Base-by-base conservation (phyloP, 805 yeast genomes). In the Komagataella ulmi region DNA sequence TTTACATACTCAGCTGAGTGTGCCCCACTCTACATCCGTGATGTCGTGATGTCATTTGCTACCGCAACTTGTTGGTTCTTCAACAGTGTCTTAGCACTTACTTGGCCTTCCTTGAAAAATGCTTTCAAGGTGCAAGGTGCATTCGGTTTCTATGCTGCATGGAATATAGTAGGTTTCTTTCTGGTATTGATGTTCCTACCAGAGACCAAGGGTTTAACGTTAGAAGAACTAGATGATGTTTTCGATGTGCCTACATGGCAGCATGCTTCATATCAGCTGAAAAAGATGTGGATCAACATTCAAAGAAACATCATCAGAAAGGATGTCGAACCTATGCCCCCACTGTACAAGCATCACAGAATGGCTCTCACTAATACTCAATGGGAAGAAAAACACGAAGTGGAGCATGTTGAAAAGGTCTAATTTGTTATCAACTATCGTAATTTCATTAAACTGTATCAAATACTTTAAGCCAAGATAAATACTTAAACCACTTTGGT, bases 1-100 rank as follows among this genome's bases (percentile, higher is more conserved):
- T 88, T 88, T 69, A 84, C 93, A 2, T 85, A 88, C 62, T 82
- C 89, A 21, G 95, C 95, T 7, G 96, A 88, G 65, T 85, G 84
- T 59, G 78, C 84, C 70, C 88, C 91, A 54, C 71, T 86, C 60
- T 83, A 84, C 60, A 78, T 85, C 55, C 79, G 95, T 67, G 89
- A 87, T 57, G 68, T 85, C 51, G 90, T 91, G 51, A 83, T 88
- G 81, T 81, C 89, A 2, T 71, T 81, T 56, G 91, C 90, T 24
- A 81, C 90, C 30, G 83, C 86, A 18, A 79, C 83, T 17, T 72
- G 84, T 63, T 82, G 87, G 87, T 81, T 82, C 66, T 82, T 82
- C 73, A 82, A 82, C 64, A 81, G 81, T 58, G 68, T 82, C 50
- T 69, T 81, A 55, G 80, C 93, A 18, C 73, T 87, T 55, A 81